phyloP scores from a whole-genome alignment of 2,329 filamentous ascomycete genomes.

The Ilyonectria mors-panacis region DNA sequence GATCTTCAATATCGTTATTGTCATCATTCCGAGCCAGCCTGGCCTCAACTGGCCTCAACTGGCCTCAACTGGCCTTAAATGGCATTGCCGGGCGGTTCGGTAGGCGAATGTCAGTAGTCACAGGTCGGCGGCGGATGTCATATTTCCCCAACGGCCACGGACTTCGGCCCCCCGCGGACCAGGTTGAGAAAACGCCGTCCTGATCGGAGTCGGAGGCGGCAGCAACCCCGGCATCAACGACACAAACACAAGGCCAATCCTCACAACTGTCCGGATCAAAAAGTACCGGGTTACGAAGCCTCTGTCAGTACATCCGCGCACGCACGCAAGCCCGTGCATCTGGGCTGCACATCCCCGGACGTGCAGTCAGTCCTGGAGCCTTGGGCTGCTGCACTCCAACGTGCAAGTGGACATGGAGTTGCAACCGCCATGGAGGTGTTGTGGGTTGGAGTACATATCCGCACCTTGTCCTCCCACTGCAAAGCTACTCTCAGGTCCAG shows the following conservation, averaged over 20 bases:
- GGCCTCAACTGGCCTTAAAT: not conserved
- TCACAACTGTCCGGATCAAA: constrained; percentile 3
- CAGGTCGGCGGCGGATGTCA: constrained; percentile 7
- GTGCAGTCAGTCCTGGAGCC: not conserved
- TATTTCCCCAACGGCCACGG: constrained; percentile 26
- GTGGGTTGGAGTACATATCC: not conserved
- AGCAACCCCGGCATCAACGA: not conserved
- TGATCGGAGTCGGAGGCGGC: constrained; percentile 3
- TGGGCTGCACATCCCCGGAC: constrained; percentile 16
- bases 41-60: constrained; percentile 22
- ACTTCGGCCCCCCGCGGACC: constrained; percentile 19
- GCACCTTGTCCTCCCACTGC: not conserved
- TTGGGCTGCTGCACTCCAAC: constrained; percentile 26
- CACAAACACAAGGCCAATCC: not conserved
- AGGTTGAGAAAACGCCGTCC: not conserved
- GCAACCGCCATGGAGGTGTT: constrained; percentile 8
- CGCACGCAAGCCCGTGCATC: constrained; percentile 16
- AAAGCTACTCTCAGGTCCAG: not conserved
- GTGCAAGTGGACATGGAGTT: constrained; percentile 23
- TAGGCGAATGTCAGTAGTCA: not conserved
- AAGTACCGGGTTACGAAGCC: constrained; percentile 23
- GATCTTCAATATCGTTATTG: not conserved
- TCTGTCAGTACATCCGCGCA: not conserved
- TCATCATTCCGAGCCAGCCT: constrained; percentile 27
- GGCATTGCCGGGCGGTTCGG: not conserved